A percentile compares a stretch with the other conserved stretches of the same genome.
Conservation (phyloP, 495 filamentous ascomycete genomes). For the Neurospora sp. region DNA sequence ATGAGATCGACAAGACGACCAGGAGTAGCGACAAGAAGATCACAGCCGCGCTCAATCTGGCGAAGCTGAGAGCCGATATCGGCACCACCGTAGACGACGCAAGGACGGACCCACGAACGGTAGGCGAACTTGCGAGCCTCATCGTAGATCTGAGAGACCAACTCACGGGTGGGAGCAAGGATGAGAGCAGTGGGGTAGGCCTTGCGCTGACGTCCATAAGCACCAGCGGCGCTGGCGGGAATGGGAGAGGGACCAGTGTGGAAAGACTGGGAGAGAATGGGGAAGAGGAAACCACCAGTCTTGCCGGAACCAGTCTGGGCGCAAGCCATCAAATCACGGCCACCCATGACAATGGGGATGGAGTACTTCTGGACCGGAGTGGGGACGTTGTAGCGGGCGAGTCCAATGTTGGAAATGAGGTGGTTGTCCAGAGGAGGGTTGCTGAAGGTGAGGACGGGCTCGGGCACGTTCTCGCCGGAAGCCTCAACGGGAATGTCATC, state of each 20-base stretch:
- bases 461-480: conserved; percentile 86
- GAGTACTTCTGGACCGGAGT: conserved; percentile 98
- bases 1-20: conserved; percentile 96
- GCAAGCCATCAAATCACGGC: conserved; percentile 97
- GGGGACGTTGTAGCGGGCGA: conserved; percentile 86
- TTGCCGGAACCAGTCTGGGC: conserved; percentile 98
- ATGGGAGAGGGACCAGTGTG: conserved; percentile 67
- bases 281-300: conserved; percentile 98
- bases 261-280: conserved; percentile 93
- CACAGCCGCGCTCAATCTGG: conserved; percentile 94
- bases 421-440: conserved; percentile 93
- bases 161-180: conserved; percentile 89
- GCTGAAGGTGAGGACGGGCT: conserved; percentile 79
- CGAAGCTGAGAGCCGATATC: conserved; percentile 95
- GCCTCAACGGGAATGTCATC: conserved; percentile 98
- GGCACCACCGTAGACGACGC: conserved; percentile 97
- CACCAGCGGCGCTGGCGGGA: conserved; percentile 50
- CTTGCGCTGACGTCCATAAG: conserved; percentile 80
- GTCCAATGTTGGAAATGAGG: conserved; percentile 77
- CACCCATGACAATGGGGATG: conserved; percentile 92
- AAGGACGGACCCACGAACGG: conserved; percentile 96
- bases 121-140: conserved; percentile 97
- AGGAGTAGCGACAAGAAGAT: conserved; percentile 93
- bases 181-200: conserved; percentile 94
- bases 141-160: conserved; percentile 97